These are phyloP conservation scores for Apiotrichum montevideense DNA, from an alignment of 1,284 basidiomycete species.

Conservation along the genomic window DNA sequence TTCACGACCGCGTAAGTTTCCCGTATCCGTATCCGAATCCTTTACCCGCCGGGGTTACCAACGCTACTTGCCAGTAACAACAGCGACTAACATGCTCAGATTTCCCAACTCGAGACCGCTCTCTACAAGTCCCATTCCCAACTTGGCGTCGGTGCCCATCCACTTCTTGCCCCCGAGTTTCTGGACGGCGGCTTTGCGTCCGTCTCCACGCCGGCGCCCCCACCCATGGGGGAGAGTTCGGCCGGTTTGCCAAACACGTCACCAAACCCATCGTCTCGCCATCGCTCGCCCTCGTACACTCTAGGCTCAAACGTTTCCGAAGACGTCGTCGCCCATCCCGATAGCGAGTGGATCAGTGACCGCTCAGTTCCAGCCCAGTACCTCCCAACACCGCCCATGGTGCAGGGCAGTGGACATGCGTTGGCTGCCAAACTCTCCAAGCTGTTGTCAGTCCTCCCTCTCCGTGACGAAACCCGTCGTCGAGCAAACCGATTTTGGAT, in stretches of 20 bases:
- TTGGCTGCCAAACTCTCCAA: constrained; percentile 16
- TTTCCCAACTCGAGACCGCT: constrained; percentile 39
- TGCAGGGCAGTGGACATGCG: constrained; percentile 1
- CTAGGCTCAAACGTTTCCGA: constrained; percentile 17
- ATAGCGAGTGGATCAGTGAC: constrained; percentile 38
- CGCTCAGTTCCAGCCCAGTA: constrained; percentile 38
- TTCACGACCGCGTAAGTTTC: constrained; percentile 35
- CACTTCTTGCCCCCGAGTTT: constrained; percentile 34
- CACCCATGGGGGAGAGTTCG: constrained; percentile 1
- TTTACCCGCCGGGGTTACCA: too few relatives aligned
- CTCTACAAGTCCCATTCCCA: constrained; percentile 29
- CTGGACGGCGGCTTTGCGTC: constrained; percentile 36
- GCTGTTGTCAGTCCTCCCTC: constrained; percentile 29
- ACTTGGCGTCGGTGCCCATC: constrained; percentile 17
- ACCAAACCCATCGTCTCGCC: neutral
- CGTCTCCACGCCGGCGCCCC: constrained; percentile 1
- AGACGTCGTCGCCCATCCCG: constrained; percentile 28
- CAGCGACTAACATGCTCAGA: constrained; percentile 9
- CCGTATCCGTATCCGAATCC: neutral
- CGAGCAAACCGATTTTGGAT: constrained; percentile 28
- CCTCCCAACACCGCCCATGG: constrained; percentile 14
- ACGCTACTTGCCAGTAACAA: too few relatives aligned
- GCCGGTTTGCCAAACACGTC: neutral
- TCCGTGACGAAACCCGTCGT: constrained; percentile 24
- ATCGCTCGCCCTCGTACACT: neutral